Evolutionary conservation across 345 rosid species (phyloP).

Genomic region (Euphorbia lathyris): DNA sequence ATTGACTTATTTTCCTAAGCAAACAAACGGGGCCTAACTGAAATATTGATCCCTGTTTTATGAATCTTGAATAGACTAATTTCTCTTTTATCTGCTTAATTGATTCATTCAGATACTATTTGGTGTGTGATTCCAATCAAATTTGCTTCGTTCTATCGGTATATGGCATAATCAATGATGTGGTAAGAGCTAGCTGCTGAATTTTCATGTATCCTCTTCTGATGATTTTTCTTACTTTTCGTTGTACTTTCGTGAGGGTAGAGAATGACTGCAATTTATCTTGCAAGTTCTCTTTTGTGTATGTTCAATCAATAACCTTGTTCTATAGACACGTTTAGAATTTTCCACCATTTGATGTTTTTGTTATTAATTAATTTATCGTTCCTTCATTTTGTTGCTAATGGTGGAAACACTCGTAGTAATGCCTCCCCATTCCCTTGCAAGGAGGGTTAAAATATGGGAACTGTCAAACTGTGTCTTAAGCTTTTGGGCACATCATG

Average conservation of each 20-base stretch:
- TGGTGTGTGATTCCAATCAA: constrained; percentile 64
- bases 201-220: background rate
- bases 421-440: background rate
- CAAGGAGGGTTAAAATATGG: background rate
- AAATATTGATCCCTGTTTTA: background rate
- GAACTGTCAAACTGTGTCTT: background rate
- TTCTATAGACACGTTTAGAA: background rate
- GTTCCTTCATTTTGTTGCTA: too few species aligned
- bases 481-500: background rate
- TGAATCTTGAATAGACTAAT: constrained; percentile 1
- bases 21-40: too few species aligned
- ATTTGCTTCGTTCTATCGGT: constrained; percentile 55
- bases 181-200: constrained; percentile 38
- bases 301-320: background rate
- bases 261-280: background rate
- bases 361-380: too few species aligned
- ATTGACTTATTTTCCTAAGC: too few species aligned
- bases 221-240: background rate
- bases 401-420: background rate
- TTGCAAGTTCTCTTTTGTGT: constrained; percentile 4
- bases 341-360: background rate
- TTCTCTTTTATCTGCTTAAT: background rate
- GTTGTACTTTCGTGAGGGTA: background rate
- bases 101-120: constrained; percentile 42
- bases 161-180: constrained; percentile 46